A percentile compares a stretch with the other conserved stretches of the same genome.
These are phyloP conservation scores for Chalaropsis thielavioides DNA, from an alignment of 2,329 filamentous ascomycete species.

Conservation along the genomic window DNA sequence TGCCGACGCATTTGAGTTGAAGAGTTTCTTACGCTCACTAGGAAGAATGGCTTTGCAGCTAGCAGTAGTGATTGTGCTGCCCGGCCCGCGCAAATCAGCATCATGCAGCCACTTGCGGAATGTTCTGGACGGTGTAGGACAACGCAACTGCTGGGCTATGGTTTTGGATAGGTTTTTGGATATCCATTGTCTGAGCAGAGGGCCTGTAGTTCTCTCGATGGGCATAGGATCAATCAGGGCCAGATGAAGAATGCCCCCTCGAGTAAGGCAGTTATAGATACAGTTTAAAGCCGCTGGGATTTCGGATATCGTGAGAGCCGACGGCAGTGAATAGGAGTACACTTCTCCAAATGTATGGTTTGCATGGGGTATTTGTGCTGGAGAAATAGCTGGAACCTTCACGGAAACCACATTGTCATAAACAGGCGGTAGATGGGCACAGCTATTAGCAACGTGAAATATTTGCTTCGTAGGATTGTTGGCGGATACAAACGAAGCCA, in stretches of 20 bases:
- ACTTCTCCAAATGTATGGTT: constrained; percentile 34
- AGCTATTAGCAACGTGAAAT: constrained; percentile 32
- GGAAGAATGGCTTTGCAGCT: constrained; percentile 34
- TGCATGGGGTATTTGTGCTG: constrained; percentile 27
- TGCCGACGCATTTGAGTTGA: not conserved
- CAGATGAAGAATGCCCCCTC: constrained; percentile 42
- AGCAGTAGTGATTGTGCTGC: constrained; percentile 34
- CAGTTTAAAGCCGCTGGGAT: constrained; percentile 42
- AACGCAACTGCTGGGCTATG: constrained; percentile 43
- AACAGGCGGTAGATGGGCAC: constrained; percentile 14
- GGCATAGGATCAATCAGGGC: constrained; percentile 50
- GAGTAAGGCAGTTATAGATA: constrained; percentile 40
- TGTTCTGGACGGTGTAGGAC: constrained; percentile 42
- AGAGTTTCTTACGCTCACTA: constrained; percentile 20
- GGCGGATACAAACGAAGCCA: constrained; percentile 35
- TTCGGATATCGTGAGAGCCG: constrained; percentile 40
- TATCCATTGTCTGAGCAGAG: constrained; percentile 44
- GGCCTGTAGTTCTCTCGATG: constrained; percentile 39
- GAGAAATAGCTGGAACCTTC: constrained; percentile 27
- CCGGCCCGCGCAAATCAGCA: constrained; percentile 35
- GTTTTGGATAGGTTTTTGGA: constrained; percentile 45
- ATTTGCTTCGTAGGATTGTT: constrained; percentile 29
- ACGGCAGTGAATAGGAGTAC: constrained; percentile 41
- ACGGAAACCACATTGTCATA: constrained; percentile 31
- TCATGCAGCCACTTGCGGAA: constrained; percentile 46